Conservation (phyloP, 352 stramenopile genomes). For the Pythium scleroteichum region DNA sequence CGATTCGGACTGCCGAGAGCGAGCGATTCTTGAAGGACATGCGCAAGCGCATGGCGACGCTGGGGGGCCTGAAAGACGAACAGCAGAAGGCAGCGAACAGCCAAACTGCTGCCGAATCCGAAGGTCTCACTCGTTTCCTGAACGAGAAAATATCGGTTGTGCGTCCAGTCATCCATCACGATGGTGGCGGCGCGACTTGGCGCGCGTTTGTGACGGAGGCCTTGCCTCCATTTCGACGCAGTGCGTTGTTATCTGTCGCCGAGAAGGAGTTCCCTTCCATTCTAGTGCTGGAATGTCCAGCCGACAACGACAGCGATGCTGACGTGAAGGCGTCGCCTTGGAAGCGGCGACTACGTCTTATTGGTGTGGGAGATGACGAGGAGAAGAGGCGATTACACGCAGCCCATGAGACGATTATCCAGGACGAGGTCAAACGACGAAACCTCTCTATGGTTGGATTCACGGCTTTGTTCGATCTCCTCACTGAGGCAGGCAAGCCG, state of each 20-base stretch:
- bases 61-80: neutral
- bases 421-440: conserved; percentile 39
- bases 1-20: conserved; percentile 22
- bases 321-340: conserved; percentile 47
- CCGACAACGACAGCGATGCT: conserved; percentile 46
- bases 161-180: conserved; percentile 13
- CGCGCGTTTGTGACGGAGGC: conserved; percentile 58
- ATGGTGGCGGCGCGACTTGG: conserved; percentile 25
- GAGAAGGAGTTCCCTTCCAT: conserved; percentile 42
- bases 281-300: conserved; percentile 60
- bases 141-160: conserved; percentile 4
- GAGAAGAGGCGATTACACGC: conserved; percentile 1
- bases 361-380: conserved; percentile 26
- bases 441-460: conserved; percentile 69
- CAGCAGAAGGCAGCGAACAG: neutral
- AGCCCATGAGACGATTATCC: conserved; percentile 15
- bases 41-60: conserved; percentile 9
- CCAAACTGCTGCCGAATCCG: neutral
- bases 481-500: conserved; percentile 38
- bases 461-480: conserved; percentile 56
- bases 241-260: conserved; percentile 55
- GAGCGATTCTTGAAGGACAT: conserved; percentile 21
- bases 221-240: conserved; percentile 61
- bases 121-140: conserved; percentile 5
- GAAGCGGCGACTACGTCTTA: conserved; percentile 62